These are phyloP conservation scores for Auricularia sp. DNA, from an alignment of 768 basidiomycete genomes.

Conservation along the genomic window DNA sequence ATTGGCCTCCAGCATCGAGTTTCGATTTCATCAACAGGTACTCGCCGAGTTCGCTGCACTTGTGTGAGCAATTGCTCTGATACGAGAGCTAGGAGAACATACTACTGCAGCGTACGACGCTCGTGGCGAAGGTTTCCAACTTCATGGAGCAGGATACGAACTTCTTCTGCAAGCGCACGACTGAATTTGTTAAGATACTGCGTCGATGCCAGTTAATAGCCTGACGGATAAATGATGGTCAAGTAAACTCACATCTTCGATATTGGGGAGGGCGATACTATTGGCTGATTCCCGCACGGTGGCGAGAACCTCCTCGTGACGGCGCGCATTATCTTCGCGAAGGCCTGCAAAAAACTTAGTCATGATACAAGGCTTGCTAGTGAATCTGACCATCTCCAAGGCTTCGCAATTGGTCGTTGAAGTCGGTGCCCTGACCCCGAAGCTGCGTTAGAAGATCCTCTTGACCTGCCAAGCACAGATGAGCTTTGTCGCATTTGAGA, in stretches of 20 bases:
- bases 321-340: conserved; percentile 53
- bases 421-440: conserved; percentile 46
- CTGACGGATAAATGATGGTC: conserved; percentile 1
- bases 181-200: conserved; percentile 78
- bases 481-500: conserved; percentile 9
- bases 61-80: too few species aligned
- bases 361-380: conserved; percentile 8
- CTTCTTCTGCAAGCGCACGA: conserved; percentile 71
- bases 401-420: conserved; percentile 41
- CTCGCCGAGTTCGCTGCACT: conserved; percentile 58
- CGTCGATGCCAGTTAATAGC: background rate
- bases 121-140: conserved; percentile 78
- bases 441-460: conserved; percentile 53
- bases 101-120: conserved; percentile 69
- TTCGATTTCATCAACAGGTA: conserved; percentile 61
- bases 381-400: conserved; percentile 21
- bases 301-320: conserved; percentile 56
- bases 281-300: conserved; percentile 62
- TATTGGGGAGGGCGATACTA: conserved; percentile 64
- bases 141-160: conserved; percentile 72
- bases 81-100: conserved; percentile 22
- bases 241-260: conserved; percentile 49
- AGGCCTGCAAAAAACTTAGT: conserved; percentile 34
- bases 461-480: conserved; percentile 31
- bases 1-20: conserved; percentile 79